These are phyloP conservation scores for Lasiodiplodia sp. DNA, from an alignment of 2,329 filamentous ascomycete species.

Conservation along the genomic window DNA sequence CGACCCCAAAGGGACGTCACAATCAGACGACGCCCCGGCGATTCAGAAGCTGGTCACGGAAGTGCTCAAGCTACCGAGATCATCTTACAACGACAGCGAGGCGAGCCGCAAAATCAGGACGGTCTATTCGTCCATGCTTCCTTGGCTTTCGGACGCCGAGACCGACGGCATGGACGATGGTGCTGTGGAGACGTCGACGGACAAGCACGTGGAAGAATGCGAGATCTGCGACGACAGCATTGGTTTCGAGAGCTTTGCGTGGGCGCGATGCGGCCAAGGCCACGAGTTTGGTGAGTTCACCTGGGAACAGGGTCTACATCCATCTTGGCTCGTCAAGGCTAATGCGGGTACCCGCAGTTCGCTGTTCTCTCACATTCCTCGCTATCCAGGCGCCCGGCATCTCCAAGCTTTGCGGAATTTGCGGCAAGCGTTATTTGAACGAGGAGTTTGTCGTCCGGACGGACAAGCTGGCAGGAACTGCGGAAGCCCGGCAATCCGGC, in stretches of 20 bases:
- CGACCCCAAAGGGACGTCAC: slow-evolving; percentile 29
- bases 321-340: slow-evolving; percentile 2
- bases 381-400: slow-evolving; percentile 62
- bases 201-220: slow-evolving; percentile 54
- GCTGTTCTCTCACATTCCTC: slow-evolving; percentile 62
- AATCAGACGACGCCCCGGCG: slow-evolving; percentile 13
- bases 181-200: slow-evolving; percentile 21
- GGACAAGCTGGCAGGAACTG: slow-evolving; percentile 6
- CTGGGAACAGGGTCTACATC: slow-evolving; percentile 1
- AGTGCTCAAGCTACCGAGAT: slow-evolving; percentile 15
- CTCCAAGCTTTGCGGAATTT: slow-evolving; percentile 63
- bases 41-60: slow-evolving; percentile 22
- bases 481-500: not conserved
- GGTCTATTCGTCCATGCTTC: slow-evolving; percentile 23
- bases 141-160: slow-evolving; percentile 23
- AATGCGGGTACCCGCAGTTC: slow-evolving; percentile 42
- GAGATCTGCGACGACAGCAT: slow-evolving; percentile 59
- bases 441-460: slow-evolving; percentile 46
- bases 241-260: slow-evolving; percentile 54
- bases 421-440: slow-evolving; percentile 57
- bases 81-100: slow-evolving; percentile 20
- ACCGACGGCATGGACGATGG: not conserved
- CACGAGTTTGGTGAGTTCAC: slow-evolving; percentile 58
- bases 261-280: slow-evolving; percentile 58
- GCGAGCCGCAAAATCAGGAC: slow-evolving; percentile 19